These are phyloP conservation scores for Dothistroma pini DNA, from an alignment of 2,329 filamentous ascomycete species.

Conservation along the genomic window DNA sequence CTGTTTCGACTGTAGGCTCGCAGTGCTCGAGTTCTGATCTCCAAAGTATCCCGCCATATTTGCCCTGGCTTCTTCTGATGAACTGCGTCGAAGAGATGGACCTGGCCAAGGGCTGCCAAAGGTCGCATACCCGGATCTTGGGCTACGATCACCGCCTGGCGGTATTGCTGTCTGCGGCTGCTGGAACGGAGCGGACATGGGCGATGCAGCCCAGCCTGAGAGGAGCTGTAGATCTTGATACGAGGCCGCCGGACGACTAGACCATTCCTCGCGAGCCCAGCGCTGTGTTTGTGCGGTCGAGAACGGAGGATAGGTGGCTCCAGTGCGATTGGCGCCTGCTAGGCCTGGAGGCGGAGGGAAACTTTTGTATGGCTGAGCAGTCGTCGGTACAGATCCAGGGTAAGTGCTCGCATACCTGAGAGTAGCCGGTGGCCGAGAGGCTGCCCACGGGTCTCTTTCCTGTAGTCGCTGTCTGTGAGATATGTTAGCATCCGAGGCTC, in stretches of 20 bases:
- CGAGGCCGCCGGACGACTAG: constrained; percentile 25
- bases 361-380: constrained; percentile 26
- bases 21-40: constrained; percentile 22
- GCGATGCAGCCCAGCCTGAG: constrained; percentile 30
- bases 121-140: constrained; percentile 25
- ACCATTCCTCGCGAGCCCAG: constrained; percentile 30
- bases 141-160: constrained; percentile 22
- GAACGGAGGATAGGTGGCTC: constrained; percentile 23
- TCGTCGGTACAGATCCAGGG: constrained; percentile 19
- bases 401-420: constrained; percentile 28
- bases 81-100: constrained; percentile 28
- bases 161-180: constrained; percentile 25
- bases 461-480: constrained; percentile 28
- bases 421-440: constrained; percentile 24
- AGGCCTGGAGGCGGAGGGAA: constrained; percentile 27
- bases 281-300: constrained; percentile 24
- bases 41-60: constrained; percentile 24
- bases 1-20: constrained; percentile 26
- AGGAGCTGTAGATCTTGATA: constrained; percentile 25
- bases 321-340: constrained; percentile 21
- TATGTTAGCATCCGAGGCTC: constrained; percentile 9
- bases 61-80: constrained; percentile 29
- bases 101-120: constrained; percentile 27
- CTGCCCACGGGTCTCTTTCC: constrained; percentile 30
- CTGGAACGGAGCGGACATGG: constrained; percentile 26